Evolutionary conservation across 306 rosid genomes (phyloP), one percentile per base, ranked within the genome.

Genomic region (Adenanthera pavonina): DNA sequence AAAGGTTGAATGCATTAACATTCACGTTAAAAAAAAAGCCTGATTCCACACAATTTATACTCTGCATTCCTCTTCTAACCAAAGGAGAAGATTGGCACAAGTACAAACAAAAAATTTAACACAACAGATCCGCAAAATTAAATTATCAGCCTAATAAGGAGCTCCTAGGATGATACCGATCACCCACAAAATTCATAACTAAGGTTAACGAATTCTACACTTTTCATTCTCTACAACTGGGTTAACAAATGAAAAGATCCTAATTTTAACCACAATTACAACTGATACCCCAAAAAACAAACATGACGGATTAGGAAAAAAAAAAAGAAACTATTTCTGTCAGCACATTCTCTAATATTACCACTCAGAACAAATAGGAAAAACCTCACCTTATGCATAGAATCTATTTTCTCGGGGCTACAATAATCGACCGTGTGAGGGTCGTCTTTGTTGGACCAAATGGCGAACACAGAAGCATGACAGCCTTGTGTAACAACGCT

Each of bases 401-500:
- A 91, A 78, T 91, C 89, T n/a, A 91, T 77, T 11, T 67, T 81
- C 36, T 75, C 66, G 7, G 95, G 92, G 80, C 90, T 77, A 30
- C 93, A 91, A 46, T 89, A 91, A 80, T 74, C 76, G 0, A 78
- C 68, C 3, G 92, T 86, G 77, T 85, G 75, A 9, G 90, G 85
- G 54, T 89, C 93, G 17, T 89, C 92, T 76, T 77, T 86, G 76
- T 85, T 82, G 59, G 85, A 75, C 93, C 93, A 89, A 49, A 89
- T 59, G 81, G 91, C 93, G n/a, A 86, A 78, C 10, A 86, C 93
- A 69, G 96, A 85, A 73, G 93, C 96, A 76, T 89, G 96, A 82
- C 96, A 91, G 49, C 90, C 92, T 84, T 88, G 92, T 5, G 96
- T 85, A 13, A 91, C 93, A 71, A 89, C 84, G 75, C 93, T 89